Conservation (phyloP, 2,329 filamentous ascomycete species). For the Ceratocystis lukuohia region DNA sequence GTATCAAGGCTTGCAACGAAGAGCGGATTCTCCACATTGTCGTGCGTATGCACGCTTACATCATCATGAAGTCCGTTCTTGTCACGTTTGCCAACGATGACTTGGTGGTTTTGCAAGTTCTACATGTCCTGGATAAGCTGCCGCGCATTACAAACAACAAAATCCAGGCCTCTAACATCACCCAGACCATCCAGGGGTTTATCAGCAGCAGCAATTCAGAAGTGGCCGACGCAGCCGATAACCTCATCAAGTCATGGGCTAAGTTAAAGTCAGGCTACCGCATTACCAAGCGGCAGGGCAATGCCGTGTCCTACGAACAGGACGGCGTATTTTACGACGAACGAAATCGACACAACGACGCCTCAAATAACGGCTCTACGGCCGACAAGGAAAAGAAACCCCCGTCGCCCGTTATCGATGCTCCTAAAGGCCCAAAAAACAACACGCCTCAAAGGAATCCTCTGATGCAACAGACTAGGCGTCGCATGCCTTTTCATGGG, state of each 20-base stretch:
- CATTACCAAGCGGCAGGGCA: slow-evolving; percentile 70
- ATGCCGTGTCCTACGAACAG: slow-evolving; percentile 9
- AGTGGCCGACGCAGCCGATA: slow-evolving; percentile 56
- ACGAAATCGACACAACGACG: slow-evolving; percentile 9
- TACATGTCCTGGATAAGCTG: slow-evolving; percentile 78
- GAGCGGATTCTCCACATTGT: slow-evolving; percentile 78
- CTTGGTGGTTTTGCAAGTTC: slow-evolving; percentile 77
- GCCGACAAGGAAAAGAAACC: slow-evolving; percentile 37
- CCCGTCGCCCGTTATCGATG: slow-evolving; percentile 41
- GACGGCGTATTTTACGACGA: slow-evolving; percentile 12
- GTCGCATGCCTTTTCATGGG: slow-evolving; percentile 35
- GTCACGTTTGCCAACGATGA: slow-evolving; percentile 76
- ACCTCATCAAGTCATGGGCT: slow-evolving; percentile 71
- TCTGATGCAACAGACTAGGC: neutral
- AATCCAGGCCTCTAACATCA: slow-evolving; percentile 91
- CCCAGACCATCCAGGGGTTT: slow-evolving; percentile 61
- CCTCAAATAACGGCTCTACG: slow-evolving; percentile 23
- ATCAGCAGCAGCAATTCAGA: slow-evolving; percentile 56
- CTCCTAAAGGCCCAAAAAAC: slow-evolving; percentile 47
- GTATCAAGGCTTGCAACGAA: slow-evolving; percentile 76
- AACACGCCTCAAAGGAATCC: slow-evolving; percentile 41
- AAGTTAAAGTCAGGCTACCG: slow-evolving; percentile 83
- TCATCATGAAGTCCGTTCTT: slow-evolving; percentile 79
- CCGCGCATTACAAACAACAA: slow-evolving; percentile 92
- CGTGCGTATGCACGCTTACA: slow-evolving; percentile 93